Evolutionary conservation across 192 early-diverging fungal genomes (phyloP), one percentile per base, ranked within the genome.

Genomic region (Kappamyces sp.): DNA sequence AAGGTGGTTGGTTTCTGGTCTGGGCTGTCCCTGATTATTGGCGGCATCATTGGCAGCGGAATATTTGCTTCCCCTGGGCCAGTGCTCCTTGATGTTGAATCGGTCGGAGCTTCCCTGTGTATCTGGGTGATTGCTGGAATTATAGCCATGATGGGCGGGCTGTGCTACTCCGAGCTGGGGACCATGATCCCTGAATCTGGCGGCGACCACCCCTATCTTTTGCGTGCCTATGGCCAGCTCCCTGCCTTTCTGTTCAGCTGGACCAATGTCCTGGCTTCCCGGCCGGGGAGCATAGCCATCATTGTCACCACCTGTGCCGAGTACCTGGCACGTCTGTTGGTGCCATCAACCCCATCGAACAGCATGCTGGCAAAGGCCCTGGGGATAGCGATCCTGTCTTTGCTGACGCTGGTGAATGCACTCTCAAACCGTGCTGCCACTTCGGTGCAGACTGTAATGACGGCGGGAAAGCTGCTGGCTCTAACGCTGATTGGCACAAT

Each of bases 161-260:
- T 88, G 9, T 89, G 88, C 52, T 98, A 94, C 64, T 86, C 89
- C 7, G 94, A 98, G 67, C 71, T 98, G 29, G 94, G 94, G 0
- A 75, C 91, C 38, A 87, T 87, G 72, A 78, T 90, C 48, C 89
- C 91, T 2, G 65, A 70, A 36, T 90, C 88, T 60, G 94, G 94
- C 50, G 94, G 93, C 31, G 92, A 94, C 35, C 80, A 86, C 67
- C 84, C 85, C 2, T 98, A 94, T 64, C 69, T 98, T 41, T 75
- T 85, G 40, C 79, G 85, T 46, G 87, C 87, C 3, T 86, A 70
- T 77, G 89, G 89, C 1, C 76, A 76, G 51, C 51, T 89, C 32
- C 73, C 79, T 0, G 79, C 87, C 4, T 91, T 90, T 58, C 58
- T 91, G 61, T 91, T 87, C 70, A 74, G 74, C 35, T 91, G 81